Evolutionary conservation across 768 basidiomycete genomes (phyloP).

Genomic region (Mycena indigotica): DNA sequence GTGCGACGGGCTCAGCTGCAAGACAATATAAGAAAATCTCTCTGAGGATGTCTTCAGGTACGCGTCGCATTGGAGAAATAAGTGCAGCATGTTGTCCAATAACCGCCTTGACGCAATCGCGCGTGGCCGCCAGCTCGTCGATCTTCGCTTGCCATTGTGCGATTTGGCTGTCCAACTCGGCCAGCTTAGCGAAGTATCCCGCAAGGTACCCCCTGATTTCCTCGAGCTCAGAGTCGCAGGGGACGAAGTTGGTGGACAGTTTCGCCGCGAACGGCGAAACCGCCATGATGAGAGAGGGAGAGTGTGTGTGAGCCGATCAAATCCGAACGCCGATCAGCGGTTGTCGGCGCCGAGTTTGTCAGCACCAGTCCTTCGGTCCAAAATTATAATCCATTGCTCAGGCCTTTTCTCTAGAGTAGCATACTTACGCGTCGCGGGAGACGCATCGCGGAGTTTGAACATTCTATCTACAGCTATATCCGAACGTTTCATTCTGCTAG

Average conservation of each 20-base stretch:
- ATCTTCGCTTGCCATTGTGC: not conserved
- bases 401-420: too few relatives aligned
- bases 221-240: conserved; percentile 4
- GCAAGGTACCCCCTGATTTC: not conserved
- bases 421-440: too few relatives aligned
- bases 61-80: conserved; percentile 2
- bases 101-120: not conserved
- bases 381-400: too few relatives aligned
- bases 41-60: conserved; percentile 7
- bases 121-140: not conserved
- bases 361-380: too few relatives aligned
- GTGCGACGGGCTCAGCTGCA: conserved; percentile 1
- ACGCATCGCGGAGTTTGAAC: too few relatives aligned
- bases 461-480: too few relatives aligned
- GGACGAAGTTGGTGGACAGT: conserved; percentile 13
- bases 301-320: too few relatives aligned
- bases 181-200: not conserved
- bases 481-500: too few relatives aligned
- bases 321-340: not conserved
- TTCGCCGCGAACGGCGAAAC: conserved; percentile 7
- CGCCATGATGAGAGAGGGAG: not conserved
- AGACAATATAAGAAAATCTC: conserved; percentile 11
- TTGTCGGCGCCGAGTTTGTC: too few relatives aligned
- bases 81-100: conserved; percentile 7
- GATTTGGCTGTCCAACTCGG: not conserved